Base-by-base conservation (phyloP, 768 basidiomycete genomes). In the Mycena belliarum region DNA sequence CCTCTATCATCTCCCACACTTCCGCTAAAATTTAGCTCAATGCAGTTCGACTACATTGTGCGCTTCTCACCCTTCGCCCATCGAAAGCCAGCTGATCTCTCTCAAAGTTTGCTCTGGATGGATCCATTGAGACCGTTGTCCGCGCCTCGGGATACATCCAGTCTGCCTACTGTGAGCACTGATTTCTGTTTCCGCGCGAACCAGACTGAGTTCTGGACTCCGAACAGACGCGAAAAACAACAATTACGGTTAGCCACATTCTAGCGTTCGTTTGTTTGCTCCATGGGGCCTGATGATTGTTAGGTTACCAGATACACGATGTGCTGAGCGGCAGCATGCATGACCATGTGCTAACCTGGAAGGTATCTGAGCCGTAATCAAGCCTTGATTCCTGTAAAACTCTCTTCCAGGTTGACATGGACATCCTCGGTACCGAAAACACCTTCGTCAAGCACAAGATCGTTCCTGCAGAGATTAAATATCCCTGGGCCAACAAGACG, bases 101-200 rank as follows among this genome's bases (percentile, higher is more conserved):
- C 6, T 21, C 6, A 21, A 21, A 63, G 23, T 82, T 83, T 70
- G 74, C 77, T 49, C 57, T 82, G 29, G 83, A 84, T 57, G 82
- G 82, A 20, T 81, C 81, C 0, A 74, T 84, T 25, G 82, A 84
- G 66, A 77, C 82, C 15, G 70, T 77, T 0, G 50, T 82, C 25
- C 82, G 81, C 9, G 82, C 82, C 0, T 82, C 81, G 3, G 82
- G 82, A 12, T 84, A 84, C 61, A 71, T 84, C 45, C 82, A 84
- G 65, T 79, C 76, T 47, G 81, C 77, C 14, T 78, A 71, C 63
- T 83, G 61, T 63, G 32, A n/a, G 61, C 51, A 21, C 24, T 6
- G 8, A 2, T 15, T 49, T 40, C 38, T 7, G n/a, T 10, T 37
- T 21, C 29, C 29, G 6, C 29, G 29, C 29, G 43, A 1, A 4